Evolutionary conservation across 2,329 filamentous ascomycete species (phyloP).

Genomic region (Pezicula neosporulosa): DNA sequence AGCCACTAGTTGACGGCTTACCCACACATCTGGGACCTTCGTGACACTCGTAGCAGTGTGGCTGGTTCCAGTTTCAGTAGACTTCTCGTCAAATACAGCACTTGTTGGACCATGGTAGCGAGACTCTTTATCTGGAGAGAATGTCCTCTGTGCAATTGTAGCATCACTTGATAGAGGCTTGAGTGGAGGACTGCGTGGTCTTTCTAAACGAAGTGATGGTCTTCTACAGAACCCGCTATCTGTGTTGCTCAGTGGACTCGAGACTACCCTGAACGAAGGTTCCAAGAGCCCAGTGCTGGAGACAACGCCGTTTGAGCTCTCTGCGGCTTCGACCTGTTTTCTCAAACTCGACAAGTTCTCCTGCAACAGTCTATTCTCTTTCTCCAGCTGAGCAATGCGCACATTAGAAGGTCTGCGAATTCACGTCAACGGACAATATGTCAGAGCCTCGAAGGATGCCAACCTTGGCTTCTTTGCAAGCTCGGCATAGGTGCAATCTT

Average conservation of each 20-base stretch:
- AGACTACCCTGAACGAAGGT: neutral
- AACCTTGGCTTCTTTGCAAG: conserved; percentile 5
- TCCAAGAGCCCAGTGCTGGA: neutral
- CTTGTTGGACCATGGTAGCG: conserved; percentile 11
- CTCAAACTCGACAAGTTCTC: neutral
- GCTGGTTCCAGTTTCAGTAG: neutral
- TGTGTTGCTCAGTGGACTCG: neutral
- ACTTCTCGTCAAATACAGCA: conserved; percentile 6
- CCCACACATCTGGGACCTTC: conserved; percentile 1
- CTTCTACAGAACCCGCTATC: neutral
- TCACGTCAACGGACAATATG: neutral
- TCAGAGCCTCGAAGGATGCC: neutral
- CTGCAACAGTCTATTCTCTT: conserved; percentile 6
- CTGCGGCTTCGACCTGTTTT: neutral
- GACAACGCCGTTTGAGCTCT: neutral
- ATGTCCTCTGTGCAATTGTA: neutral
- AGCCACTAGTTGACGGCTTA: no score
- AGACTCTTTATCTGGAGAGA: neutral
- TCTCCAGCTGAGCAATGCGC: conserved; percentile 4
- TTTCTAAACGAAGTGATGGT: no score
- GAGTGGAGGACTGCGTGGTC: neutral
- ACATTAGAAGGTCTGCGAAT: conserved; percentile 5
- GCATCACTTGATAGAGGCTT: neutral
- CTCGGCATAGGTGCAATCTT: conserved; percentile 7
- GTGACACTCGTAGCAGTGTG: neutral